A percentile compares a stretch with the other conserved stretches of the same genome.
Evolutionary conservation across 257 asterid genomes (phyloP).

Genomic region (Cinchona pubescens): DNA sequence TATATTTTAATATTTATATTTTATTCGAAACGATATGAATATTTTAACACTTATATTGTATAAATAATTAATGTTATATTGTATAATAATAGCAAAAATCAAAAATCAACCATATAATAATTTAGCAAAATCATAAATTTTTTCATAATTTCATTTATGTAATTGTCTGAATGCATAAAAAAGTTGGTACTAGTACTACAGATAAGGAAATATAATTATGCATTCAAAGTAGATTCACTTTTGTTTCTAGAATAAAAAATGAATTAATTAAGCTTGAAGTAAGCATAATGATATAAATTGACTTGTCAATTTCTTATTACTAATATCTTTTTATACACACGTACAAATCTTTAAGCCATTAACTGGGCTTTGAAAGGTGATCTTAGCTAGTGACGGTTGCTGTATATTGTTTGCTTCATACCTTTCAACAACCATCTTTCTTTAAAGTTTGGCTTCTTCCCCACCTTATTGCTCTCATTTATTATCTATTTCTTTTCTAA

Average conservation of each 20-base stretch:
- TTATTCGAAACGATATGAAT: no score
- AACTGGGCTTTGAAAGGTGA: background rate
- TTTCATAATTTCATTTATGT: no score
- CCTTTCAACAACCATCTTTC: constrained; percentile 16
- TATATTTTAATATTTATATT: no score
- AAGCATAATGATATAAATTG: constrained; percentile 14
- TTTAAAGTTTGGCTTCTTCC: constrained; percentile 9
- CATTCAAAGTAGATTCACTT: background rate
- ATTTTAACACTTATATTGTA: no score
- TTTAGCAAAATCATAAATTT: no score
- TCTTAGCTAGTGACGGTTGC: background rate
- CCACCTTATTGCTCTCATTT: constrained; percentile 12
- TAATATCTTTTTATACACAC: background rate
- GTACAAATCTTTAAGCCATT: background rate
- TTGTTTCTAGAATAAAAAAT: background rate
- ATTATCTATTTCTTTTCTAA: no score
- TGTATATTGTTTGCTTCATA: background rate
- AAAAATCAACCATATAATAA: no score
- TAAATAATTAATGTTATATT: no score
- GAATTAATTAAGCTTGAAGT: constrained; percentile 10
- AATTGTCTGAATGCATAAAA: background rate
- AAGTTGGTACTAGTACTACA: background rate
- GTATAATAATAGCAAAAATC: no score
- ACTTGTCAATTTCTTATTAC: constrained; percentile 12
- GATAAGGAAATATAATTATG: background rate